Evolutionary conservation across 495 filamentous ascomycete species (phyloP), one percentile per base, ranked within the genome.

Genomic region (Cryomyces antarcticus): DNA sequence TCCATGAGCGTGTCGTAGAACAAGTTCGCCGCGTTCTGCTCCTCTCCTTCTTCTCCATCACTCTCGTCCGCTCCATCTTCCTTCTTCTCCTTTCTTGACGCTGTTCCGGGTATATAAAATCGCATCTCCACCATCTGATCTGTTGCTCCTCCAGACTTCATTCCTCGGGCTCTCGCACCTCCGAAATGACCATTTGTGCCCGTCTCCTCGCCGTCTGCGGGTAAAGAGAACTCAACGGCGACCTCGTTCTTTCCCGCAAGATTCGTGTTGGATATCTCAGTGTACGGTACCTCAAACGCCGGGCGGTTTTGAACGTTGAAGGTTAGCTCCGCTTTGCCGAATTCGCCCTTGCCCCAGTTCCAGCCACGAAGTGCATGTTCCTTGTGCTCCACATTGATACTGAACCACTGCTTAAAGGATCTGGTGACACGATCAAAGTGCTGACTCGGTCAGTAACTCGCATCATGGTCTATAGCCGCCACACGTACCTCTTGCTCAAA

Each of bases 311-410:
- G 82, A 17, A 99, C 92, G 59, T 84, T 95, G 66, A 99, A 99
- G 13, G 82, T 67, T 30, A 99, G 73, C 62, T 99, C 92, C 37
- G 82, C 77, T 58, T 96, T 94, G 47, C 80, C 78, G 55, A 99
- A 95, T 56, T 99, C 92, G 44, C 80, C 82, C 61, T 96, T 99
- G 46, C 92, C 92, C 92, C 92, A 99, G 57, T 96, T 99, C 92
- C 92, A 99, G 33, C 92, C 92, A 48, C 89, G 80, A 37, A 99
- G 68, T 5, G 88, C 82, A 58, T 96, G 89, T 58, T 96, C 92
- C 58, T 81, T 80, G 53, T 74, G 78, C 50, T 95, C 87, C 41
- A 99, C 66, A 56, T 79, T 92, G 54, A 87, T 73, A 56, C 82
- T 86, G 62, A 96, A 99, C 80, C 86, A 96, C 50, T 80, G 75